phyloP scores from a whole-genome alignment of 495 filamentous ascomycete species.

The Neurospora tetrasperma region DNA sequence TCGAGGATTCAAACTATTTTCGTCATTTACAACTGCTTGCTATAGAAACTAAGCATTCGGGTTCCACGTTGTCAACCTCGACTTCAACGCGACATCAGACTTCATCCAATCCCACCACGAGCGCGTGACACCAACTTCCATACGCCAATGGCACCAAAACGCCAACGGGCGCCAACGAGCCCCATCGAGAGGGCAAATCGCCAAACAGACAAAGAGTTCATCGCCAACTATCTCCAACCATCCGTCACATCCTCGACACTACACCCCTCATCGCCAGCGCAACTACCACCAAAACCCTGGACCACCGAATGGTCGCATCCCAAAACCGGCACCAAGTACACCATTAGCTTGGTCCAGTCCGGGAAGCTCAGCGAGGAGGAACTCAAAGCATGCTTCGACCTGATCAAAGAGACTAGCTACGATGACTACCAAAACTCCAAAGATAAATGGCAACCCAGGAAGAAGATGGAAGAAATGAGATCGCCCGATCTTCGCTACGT shows the following conservation, averaged over 20 bases:
- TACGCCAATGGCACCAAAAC: conserved; percentile 18
- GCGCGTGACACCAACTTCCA: neutral
- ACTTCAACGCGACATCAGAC: neutral
- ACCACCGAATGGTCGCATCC: conserved; percentile 34
- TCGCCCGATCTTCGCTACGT: conserved; percentile 60
- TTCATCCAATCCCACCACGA: neutral
- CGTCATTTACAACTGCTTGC: neutral
- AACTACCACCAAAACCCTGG: conserved; percentile 26
- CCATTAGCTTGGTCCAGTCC: conserved; percentile 38
- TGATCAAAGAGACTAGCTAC: conserved; percentile 61
- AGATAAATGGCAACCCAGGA: conserved; percentile 56
- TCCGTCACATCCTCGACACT: neutral
- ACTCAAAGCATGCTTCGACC: conserved; percentile 54
- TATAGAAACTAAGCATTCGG: neutral
- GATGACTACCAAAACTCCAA: conserved; percentile 54
- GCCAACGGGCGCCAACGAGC: conserved; percentile 24
- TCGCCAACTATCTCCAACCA: conserved; percentile 32
- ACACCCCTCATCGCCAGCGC: neutral
- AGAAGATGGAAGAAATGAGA: conserved; percentile 68
- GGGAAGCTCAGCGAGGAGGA: conserved; percentile 38
- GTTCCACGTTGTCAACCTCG: neutral
- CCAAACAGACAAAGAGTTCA: conserved; percentile 36
- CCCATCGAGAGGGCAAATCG: conserved; percentile 33
- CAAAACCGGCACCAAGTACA: conserved; percentile 25
- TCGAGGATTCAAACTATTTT: neutral